Base-by-base conservation (phyloP, 257 asterid species). In the Solanum appendiculatum region DNA sequence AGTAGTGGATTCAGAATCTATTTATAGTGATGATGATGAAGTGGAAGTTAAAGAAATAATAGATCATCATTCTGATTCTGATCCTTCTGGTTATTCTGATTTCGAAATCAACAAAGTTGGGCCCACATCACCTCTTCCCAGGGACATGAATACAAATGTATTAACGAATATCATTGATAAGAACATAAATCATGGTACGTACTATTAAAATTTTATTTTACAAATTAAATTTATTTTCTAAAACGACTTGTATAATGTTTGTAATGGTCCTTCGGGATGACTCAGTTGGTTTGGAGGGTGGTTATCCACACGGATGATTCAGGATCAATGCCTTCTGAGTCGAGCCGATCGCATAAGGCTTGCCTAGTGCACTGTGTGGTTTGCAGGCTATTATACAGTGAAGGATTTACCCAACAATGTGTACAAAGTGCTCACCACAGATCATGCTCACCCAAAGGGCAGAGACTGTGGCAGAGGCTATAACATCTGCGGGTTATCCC, bases 51-150 rank as follows among this genome's bases (percentile, higher is more conserved):
- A 88, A 27, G 93, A 87, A 63, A 92, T 84, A 63, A 91, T 85
- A 75, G 87, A 33, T 46, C 25, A 31, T 70, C 36, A 86, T 86
- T 46, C 34, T 72, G 92, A 90, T 89, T 51, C 92, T 70, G 46
- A 70, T 85, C 23, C 64, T 69, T 91, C 88, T 88, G 37, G 91
- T 39, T 77, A 9, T 77, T 44, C 42, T 88, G 89, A 88, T 90
- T 66, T 84, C 82, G 89, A 88, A 46, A 75, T 85, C 87, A 89
- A 86, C 78, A 56, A 86, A 85, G 72, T 14, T 69, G 90, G 86
- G 85, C 92, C 95, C 93, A 92, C 93, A 5, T 87, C 93, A 83
- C 81, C 89, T 84, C 84, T 86, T 87, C 84, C 44, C 74, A 42
- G 68, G 72, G 85, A 58, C 83, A 36, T 42, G 13, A 87, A 82